Base-by-base conservation (phyloP, 2,329 filamentous ascomycete genomes). In the Cladophialophora chaetospira region DNA sequence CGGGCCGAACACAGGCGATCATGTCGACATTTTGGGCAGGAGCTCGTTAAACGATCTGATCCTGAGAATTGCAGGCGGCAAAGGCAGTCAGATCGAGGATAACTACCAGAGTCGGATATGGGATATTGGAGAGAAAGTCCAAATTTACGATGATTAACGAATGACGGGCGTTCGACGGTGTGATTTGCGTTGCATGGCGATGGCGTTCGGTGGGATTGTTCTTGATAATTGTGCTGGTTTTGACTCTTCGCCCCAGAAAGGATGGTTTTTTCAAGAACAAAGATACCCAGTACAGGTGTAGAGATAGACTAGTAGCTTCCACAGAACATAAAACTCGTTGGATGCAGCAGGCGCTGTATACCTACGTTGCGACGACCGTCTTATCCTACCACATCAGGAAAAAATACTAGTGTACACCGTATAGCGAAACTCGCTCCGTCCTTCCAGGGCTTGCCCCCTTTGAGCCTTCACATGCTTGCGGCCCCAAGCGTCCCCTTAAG, bases 11-110 rank as follows among this genome's bases (percentile, higher is more conserved):
- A 87, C 84, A 31, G 92, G 91, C 11, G 94, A 99, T 69, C 94
- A 99, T 69, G 94, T 99, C 48, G 94, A 99, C 70, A 99, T 99
- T 57, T 79, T 99, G 2, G 94, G 94, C 1, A 80, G 94, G 26
- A 86, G 91, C 64, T 91, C 85, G 28, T 79, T 99, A 23, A 99
- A 99, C 68, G 94, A 99, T 72, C 76, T 97, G 47, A 88, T 99
- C 45, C 73, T 99, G 57, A 82, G 86, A 50, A 88, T 99, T 8
- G 94, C 91, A 0, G 91, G 91, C 0, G 94, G 94, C 0, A 86
- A 84, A 65, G 94, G 94, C 3, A 82, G 92, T 57, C 79, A 84
- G 25, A 93, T 99, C 62, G 78, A 87, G 46, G 85, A 95, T 60
- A 85, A 82, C 44, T 84, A 96, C 19, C 81, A 89, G 51, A 96